Base-by-base conservation (phyloP, 2,329 filamentous ascomycete species). In the Botrytis tulipae region DNA sequence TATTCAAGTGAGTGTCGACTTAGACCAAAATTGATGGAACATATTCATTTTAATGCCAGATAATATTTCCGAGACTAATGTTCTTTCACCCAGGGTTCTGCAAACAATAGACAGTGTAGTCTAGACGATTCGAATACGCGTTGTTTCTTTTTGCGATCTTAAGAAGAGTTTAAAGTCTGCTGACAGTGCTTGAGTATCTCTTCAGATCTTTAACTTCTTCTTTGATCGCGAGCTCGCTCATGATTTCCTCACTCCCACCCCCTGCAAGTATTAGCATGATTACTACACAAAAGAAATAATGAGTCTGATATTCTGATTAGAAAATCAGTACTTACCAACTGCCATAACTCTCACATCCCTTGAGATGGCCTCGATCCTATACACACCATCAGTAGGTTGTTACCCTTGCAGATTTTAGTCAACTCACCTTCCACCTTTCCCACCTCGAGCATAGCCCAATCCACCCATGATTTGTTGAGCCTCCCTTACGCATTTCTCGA, bases 401-500 rank as follows among this genome's bases (percentile, higher is more conserved):
- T 22, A n/a, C 22, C 44, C 22, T 40, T 61, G 14, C 20, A 62
- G 0, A 32, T 32, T 25, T 22, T 14, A 5, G 40, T 4, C n/a
- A 35, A 74, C 75, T 20, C 48, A 80, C 79, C 79, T 79, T 72
- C 80, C 85, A 3, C 86, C 86, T 59, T 83, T 85, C 0, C 86
- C 86, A 57, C 82, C 82, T 75, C 82, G 84, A 61, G 86, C 84
- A 79, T 88, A 88, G 3, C 86, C 86, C 7, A 85, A 82, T 0
- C 86, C 86, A 14, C 86, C 86, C 77, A 88, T 81, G 22, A 88
- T 83, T 78, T 89, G 87, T 79, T 88, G 87, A 4, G 86, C 86
- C 76, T 88, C 87, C 22, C 87, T 83, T 66, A 84, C 84, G 62
- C 84, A 86, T 78, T 86, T 85, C 78, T 88, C 87, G 60, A 88